These are phyloP conservation scores for Hansenula lynferdii DNA, from an alignment of 1,139 yeast genomes.

Conservation along the genomic window DNA sequence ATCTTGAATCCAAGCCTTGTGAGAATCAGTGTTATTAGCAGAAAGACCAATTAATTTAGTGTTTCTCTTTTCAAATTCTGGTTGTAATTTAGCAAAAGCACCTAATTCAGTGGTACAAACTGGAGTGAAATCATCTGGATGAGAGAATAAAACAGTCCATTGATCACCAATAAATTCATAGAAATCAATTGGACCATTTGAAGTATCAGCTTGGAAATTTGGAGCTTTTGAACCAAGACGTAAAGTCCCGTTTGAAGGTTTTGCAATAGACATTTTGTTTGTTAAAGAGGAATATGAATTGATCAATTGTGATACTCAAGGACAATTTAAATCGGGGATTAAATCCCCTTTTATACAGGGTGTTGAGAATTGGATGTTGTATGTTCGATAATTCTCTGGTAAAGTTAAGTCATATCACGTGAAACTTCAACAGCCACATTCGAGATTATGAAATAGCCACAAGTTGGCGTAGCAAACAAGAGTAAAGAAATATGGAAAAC, in stretches of 20 bases:
- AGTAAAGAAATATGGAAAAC: background rate
- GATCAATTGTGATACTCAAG: no score
- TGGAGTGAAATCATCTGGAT: constrained; percentile 87
- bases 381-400: background rate
- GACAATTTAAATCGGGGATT: no score
- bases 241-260: constrained; percentile 26
- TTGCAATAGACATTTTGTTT: constrained; percentile 21
- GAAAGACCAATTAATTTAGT: constrained; percentile 78
- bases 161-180: constrained; percentile 70
- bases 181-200: constrained; percentile 70
- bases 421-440: constrained; percentile 2
- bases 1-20: constrained; percentile 78
- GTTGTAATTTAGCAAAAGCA: constrained; percentile 79
- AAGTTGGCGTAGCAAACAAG: no score
- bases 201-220: constrained; percentile 68
- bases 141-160: constrained; percentile 80
- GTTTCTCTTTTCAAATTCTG: constrained; percentile 72
- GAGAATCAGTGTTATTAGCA: constrained; percentile 66
- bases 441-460: no score
- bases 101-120: constrained; percentile 90
- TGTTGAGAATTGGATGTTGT: background rate
- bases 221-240: constrained; percentile 72
- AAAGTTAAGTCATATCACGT: constrained; percentile 3
- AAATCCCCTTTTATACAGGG: background rate
- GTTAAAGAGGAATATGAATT: background rate